These are phyloP conservation scores for Sphagnum fallax DNA, from an alignment of 228 moss, liverwort and hornwort species.

Conservation along the genomic window DNA sequence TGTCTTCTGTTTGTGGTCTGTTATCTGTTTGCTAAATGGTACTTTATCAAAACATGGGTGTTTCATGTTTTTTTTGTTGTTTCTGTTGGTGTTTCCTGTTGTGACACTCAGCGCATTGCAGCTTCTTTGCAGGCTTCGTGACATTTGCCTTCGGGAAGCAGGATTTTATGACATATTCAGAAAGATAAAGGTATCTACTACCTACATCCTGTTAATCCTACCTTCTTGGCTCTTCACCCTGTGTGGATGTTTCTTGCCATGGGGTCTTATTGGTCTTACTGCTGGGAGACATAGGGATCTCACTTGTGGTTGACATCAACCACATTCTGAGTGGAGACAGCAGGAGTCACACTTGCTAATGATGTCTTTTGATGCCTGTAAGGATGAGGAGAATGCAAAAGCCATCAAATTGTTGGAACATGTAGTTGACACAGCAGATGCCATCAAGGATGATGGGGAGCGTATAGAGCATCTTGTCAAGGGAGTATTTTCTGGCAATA, in stretches of 20 bases:
- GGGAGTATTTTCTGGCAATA: conserved; percentile 88
- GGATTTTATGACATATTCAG: conserved; percentile 87
- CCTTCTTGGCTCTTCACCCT: no score
- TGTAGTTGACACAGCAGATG: conserved; percentile 64
- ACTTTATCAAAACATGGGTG: no score
- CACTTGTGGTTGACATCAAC: no score
- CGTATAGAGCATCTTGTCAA: conserved; percentile 79
- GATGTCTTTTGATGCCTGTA: not conserved
- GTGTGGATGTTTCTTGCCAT: no score
- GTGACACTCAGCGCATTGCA: conserved; percentile 1
- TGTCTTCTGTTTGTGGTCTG: no score
- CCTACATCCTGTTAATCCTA: not conserved
- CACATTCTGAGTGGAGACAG: no score
- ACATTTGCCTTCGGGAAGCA: conserved; percentile 74
- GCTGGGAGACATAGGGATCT: no score
- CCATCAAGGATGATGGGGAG: conserved; percentile 49
- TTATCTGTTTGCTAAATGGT: no score
- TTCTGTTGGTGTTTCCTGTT: no score
- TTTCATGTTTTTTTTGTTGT: no score
- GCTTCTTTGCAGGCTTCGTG: conserved; percentile 82
- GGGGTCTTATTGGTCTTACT: no score
- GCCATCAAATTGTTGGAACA: conserved; percentile 57
- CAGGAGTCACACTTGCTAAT: no score
- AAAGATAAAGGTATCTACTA: conserved; percentile 60
- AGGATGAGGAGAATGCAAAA: conserved; percentile 87